Percentiles rank a stretch among this genome's conserved stretches.
Conservation (phyloP, 2,329 filamentous ascomycete species). For the Cryphonectria carpinicola region DNA sequence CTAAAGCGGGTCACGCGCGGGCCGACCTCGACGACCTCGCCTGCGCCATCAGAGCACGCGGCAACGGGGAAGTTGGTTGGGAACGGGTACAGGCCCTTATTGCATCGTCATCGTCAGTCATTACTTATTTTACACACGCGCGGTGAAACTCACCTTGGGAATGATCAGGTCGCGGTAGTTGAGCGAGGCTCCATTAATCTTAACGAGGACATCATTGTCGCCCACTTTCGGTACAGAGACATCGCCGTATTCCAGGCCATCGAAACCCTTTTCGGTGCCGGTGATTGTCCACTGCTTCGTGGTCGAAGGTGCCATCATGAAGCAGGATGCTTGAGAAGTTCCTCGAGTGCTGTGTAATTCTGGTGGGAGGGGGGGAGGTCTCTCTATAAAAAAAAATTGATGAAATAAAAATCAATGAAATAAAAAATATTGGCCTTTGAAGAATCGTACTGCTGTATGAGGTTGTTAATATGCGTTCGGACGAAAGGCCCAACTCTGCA, state of each 20-base stretch:
- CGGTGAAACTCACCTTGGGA: slow-evolving; percentile 37
- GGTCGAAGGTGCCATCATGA: slow-evolving; percentile 39
- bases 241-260: slow-evolving; percentile 60
- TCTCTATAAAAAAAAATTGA: too few relatives aligned
- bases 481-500: neutral
- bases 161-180: slow-evolving; percentile 61
- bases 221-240: slow-evolving; percentile 63
- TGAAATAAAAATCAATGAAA: too few relatives aligned
- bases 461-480: neutral
- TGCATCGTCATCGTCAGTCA: neutral
- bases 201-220: slow-evolving; percentile 74
- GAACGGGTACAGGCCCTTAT: slow-evolving; percentile 51
- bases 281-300: slow-evolving; percentile 62
- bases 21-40: slow-evolving; percentile 56
- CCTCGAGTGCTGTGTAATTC: neutral
- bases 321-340: neutral
- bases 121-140: neutral
- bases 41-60: slow-evolving; percentile 57
- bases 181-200: slow-evolving; percentile 57
- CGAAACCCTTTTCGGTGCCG: slow-evolving; percentile 58
- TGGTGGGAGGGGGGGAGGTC: too few relatives aligned
- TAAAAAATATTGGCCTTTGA: too few relatives aligned
- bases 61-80: slow-evolving; percentile 48
- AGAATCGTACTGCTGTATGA: neutral
- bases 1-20: slow-evolving; percentile 52